Conservation (phyloP, 1,284 basidiomycete species). For the Cryptococcus depauperatus region DNA sequence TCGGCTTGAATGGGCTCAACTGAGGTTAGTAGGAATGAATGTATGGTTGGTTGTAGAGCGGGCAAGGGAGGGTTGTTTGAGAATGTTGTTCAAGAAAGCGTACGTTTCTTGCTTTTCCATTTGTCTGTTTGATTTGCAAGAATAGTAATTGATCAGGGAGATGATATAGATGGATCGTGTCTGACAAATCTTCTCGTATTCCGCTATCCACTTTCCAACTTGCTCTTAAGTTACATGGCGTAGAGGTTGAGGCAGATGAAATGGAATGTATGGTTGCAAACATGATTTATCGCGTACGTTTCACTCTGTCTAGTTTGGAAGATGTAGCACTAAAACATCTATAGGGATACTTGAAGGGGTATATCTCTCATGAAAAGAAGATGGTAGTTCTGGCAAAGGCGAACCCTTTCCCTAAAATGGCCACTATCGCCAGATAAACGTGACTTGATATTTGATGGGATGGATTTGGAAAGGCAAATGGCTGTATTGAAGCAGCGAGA, state of each 20-base stretch:
- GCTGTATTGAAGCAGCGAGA: too few species aligned
- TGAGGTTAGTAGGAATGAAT: conserved; percentile 68
- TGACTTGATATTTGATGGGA: too few species aligned
- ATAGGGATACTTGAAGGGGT: conserved; percentile 77
- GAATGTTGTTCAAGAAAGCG: conserved; percentile 78
- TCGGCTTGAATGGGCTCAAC: conserved; percentile 60
- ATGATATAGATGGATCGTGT: conserved; percentile 72
- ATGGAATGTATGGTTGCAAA: conserved; percentile 90
- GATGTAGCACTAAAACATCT: background rate
- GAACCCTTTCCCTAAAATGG: conserved; percentile 66
- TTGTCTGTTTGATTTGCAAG: background rate
- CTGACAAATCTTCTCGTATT: conserved; percentile 63
- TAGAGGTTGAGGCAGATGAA: conserved; percentile 56
- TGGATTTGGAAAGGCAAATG: too few species aligned
- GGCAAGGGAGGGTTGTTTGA: conserved; percentile 74
- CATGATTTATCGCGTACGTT: conserved; percentile 68
- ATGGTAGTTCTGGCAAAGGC: conserved; percentile 79
- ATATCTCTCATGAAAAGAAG: conserved; percentile 90
- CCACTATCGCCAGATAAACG: conserved; percentile 25
- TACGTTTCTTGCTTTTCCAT: too few species aligned
- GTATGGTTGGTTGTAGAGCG: conserved; percentile 79
- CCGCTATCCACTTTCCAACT: conserved; percentile 67
- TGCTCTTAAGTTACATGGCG: conserved; percentile 59
- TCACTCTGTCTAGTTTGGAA: background rate
- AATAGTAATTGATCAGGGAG: conserved; percentile 43